A percentile compares a stretch with the other conserved stretches of the same genome.
Conservation (phyloP, 106 monocot species). For the Apostasia ramifera region DNA sequence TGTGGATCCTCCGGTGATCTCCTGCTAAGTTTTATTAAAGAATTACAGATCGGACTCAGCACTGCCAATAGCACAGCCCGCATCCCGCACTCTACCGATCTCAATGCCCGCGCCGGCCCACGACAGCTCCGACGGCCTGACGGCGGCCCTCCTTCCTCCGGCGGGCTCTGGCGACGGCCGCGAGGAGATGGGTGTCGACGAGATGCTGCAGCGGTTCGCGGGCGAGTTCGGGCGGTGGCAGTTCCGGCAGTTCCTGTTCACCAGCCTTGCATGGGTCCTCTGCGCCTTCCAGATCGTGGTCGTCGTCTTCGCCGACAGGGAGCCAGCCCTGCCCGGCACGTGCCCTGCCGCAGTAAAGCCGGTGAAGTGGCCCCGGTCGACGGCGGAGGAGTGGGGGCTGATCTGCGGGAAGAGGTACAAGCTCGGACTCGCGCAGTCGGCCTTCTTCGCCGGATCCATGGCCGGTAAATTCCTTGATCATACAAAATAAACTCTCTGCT, state of each 20-base stretch:
- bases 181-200: constrained; percentile 45
- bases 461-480: constrained; percentile 33
- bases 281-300: constrained; percentile 60
- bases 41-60: too few relatives aligned
- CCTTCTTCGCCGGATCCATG: constrained; percentile 78
- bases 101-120: background rate
- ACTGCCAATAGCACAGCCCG: too few relatives aligned
- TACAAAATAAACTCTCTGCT: background rate
- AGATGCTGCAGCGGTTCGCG: constrained; percentile 43
- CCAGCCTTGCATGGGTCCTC: constrained; percentile 55
- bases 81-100: too few relatives aligned
- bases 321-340: background rate
- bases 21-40: too few relatives aligned
- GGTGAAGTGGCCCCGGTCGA: constrained; percentile 9
- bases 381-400: constrained; percentile 30
- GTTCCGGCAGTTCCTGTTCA: constrained; percentile 60
- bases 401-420: constrained; percentile 58
- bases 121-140: background rate
- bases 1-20: too few relatives aligned
- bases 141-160: constrained; percentile 4
- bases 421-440: constrained; percentile 61
- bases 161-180: background rate
- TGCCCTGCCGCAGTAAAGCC: background rate
- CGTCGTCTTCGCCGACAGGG: constrained; percentile 53
- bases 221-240: constrained; percentile 85